Evolutionary conservation across 2,329 filamentous ascomycete species (phyloP), one percentile per base, ranked within the genome.

Genomic region (Colletotrichum caudatum): DNA sequence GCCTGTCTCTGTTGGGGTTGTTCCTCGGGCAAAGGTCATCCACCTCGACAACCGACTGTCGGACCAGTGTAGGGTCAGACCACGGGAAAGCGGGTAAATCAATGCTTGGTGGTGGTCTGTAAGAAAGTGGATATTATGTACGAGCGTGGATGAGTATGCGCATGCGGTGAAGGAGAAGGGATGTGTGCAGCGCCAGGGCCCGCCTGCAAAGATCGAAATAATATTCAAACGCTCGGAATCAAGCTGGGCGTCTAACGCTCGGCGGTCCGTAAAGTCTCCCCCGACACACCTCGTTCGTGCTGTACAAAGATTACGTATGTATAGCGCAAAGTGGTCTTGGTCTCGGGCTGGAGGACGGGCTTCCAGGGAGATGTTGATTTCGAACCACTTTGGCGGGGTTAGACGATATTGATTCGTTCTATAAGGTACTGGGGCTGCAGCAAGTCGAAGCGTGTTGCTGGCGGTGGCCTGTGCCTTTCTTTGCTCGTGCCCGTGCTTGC

Each of bases 141-240:
- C 18, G 53, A 46, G 26, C 41, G 57, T 54, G 64, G 59, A 41
- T 26, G 58, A 39, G 48, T 39, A 48, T 62, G 57, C 6, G 39
- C 51, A 54, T 60, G 66, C 66, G 66, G 66, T 64, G 48, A 66
- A 46, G 53, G 54, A 39, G 35, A 44, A 62, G 44, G 64, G 57
- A 54, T 26, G 37, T 14, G 29, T 50, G 41, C 58, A 1, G 33
- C 12, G 33, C 48, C 11, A 39, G 29, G 65, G 41, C 58, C 58
- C 65, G 58, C 50, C 63, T 44, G 66, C 11, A 53, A n/a, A 23
- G 39, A 39, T 50, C 54, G 37, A 41, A 50, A 46, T 39, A 54
- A 41, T 39, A 9, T 39, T 33, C 50, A 39, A 39, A 29, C 12
- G 26, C 60, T 29, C 37, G 35, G 35, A 37, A 35, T 20, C 37